Evolutionary conservation across 2,329 filamentous ascomycete species (phyloP).

Genomic region (Alternaria viburni): DNA sequence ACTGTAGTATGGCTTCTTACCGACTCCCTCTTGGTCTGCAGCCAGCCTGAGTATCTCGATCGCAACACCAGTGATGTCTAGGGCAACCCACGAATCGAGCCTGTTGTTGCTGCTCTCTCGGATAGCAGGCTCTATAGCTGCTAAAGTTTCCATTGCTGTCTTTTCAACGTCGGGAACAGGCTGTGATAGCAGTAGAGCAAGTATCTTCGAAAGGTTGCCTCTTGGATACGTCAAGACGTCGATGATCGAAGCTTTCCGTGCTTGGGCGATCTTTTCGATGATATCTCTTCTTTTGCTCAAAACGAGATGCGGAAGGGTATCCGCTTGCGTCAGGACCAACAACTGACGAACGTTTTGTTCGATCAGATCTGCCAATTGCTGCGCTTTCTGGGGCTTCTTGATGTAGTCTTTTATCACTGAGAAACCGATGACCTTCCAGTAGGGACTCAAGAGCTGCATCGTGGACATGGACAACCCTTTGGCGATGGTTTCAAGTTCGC

Average conservation of each 20-base stretch:
- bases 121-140: constrained; percentile 73
- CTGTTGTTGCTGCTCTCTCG: constrained; percentile 61
- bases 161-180: constrained; percentile 69
- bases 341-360: constrained; percentile 77
- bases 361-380: constrained; percentile 80
- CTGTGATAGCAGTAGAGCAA: constrained; percentile 65
- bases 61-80: constrained; percentile 76
- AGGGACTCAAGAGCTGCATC: constrained; percentile 78
- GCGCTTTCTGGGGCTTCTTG: constrained; percentile 79
- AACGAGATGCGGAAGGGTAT: constrained; percentile 87
- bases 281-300: constrained; percentile 78
- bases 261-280: constrained; percentile 80
- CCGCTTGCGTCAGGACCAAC: constrained; percentile 74
- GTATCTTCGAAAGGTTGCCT: constrained; percentile 64
- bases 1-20: constrained; percentile 58
- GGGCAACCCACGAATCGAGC: constrained; percentile 72
- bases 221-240: constrained; percentile 65
- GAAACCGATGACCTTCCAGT: constrained; percentile 86
- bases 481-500: constrained; percentile 79
- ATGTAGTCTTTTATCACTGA: constrained; percentile 82
- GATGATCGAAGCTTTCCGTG: constrained; percentile 63
- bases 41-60: constrained; percentile 83
- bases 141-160: constrained; percentile 71
- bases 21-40: constrained; percentile 67
- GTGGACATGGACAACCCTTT: constrained; percentile 67